phyloP scores from a whole-genome alignment of 2,329 filamentous ascomycete genomes.

The Epichloe sylvatica region DNA sequence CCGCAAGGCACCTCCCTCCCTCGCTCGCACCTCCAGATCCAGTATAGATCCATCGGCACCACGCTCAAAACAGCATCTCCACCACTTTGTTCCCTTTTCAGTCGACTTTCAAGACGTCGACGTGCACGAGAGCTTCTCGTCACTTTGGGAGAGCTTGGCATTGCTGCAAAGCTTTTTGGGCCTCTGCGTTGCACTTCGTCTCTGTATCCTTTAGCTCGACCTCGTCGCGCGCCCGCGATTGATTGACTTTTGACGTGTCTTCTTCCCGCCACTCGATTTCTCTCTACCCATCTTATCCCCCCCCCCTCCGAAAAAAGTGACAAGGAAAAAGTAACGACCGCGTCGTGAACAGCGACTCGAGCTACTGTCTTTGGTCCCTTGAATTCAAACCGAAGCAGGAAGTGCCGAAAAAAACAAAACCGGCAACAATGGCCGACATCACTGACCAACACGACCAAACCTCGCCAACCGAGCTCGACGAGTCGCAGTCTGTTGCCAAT shows the following conservation, averaged over 20 bases:
- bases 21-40: slow-evolving; percentile 44
- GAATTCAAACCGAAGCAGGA: background rate
- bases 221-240: slow-evolving; percentile 1
- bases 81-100: slow-evolving; percentile 41
- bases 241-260: slow-evolving; percentile 2
- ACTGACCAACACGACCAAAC: slow-evolving; percentile 64
- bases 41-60: slow-evolving; percentile 53
- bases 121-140: slow-evolving; percentile 19
- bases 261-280: slow-evolving; percentile 1
- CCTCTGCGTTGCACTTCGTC: background rate
- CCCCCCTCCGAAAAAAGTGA: background rate
- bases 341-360: slow-evolving; percentile 1
- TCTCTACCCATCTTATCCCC: background rate
- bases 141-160: slow-evolving; percentile 4
- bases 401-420: background rate
- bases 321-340: background rate
- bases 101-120: slow-evolving; percentile 7
- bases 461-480: slow-evolving; percentile 60
- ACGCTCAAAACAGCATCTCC: slow-evolving; percentile 52
- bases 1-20: slow-evolving; percentile 31
- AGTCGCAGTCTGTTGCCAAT: slow-evolving; percentile 59
- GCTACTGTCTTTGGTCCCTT: slow-evolving; percentile 2
- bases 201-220: background rate
- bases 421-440: slow-evolving; percentile 56
- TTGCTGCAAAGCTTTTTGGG: slow-evolving; percentile 1